phyloP scores from a whole-genome alignment of 306 rosid species.

The Lagenaria siceraria region DNA sequence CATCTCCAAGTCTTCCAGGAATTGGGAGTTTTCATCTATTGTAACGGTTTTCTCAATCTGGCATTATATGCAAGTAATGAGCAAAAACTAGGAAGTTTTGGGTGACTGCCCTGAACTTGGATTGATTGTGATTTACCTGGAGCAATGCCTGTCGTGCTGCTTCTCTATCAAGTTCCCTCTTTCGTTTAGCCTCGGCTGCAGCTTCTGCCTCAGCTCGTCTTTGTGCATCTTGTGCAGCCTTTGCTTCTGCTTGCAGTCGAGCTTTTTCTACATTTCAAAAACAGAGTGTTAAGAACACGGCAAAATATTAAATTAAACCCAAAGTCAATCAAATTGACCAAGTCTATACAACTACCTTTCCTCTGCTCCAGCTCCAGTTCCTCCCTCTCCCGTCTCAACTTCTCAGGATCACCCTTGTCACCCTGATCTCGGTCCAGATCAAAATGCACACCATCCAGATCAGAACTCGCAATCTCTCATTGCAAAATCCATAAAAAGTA shows the following conservation, averaged over 20 bases:
- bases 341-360: slow-evolving; percentile 31
- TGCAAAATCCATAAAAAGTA: neutral
- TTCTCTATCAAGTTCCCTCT: slow-evolving; percentile 81
- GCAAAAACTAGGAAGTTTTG: neutral
- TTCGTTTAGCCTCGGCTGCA: slow-evolving; percentile 62
- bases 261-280: slow-evolving; percentile 49
- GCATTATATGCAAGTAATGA: neutral
- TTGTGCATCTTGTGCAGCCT: slow-evolving; percentile 78
- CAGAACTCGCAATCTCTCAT: neutral
- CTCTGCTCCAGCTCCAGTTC: slow-evolving; percentile 54
- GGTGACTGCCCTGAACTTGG: neutral
- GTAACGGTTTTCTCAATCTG: slow-evolving; percentile 86
- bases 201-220: slow-evolving; percentile 60
- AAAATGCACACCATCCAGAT: slow-evolving; percentile 10
- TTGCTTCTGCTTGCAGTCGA: slow-evolving; percentile 71
- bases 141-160: slow-evolving; percentile 77
- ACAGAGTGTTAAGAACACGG: neutral
- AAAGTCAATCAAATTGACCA: neutral
- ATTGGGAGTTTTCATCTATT: slow-evolving; percentile 64
- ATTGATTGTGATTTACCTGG: slow-evolving; percentile 31
- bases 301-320: neutral
- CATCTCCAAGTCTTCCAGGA: slow-evolving; percentile 72
- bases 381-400: slow-evolving; percentile 57
- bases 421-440: slow-evolving; percentile 35
- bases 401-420: slow-evolving; percentile 75